phyloP scores from a whole-genome alignment of 768 basidiomycete genomes.

The Candolleomyces aberdarensis region DNA sequence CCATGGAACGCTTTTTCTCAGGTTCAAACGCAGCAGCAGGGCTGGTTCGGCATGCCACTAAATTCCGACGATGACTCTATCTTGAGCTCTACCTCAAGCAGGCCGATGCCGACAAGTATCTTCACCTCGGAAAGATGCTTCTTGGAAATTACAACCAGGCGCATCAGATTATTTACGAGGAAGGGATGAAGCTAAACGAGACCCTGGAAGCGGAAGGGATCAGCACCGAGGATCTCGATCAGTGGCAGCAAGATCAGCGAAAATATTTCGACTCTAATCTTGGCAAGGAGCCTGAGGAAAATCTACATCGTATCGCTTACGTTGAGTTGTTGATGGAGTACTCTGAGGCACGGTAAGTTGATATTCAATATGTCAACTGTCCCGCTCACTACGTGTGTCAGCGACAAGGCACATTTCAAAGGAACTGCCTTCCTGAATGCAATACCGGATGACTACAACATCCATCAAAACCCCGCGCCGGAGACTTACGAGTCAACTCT shows the following conservation, averaged over 20 bases:
- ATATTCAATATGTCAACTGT: no score
- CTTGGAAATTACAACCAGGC: neutral
- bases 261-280: conserved; percentile 22
- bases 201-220: conserved; percentile 1
- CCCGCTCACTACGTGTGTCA: neutral
- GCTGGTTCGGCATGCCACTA: neutral
- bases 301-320: conserved; percentile 26
- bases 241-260: conserved; percentile 19
- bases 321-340: conserved; percentile 23
- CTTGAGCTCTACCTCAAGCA: neutral
- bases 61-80: neutral
- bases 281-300: conserved; percentile 20
- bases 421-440: neutral
- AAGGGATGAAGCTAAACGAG: neutral
- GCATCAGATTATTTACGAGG: conserved; percentile 1
- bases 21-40: neutral
- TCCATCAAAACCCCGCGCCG: neutral
- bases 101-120: neutral
- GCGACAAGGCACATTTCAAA: neutral
- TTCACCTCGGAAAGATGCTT: neutral
- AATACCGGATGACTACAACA: neutral
- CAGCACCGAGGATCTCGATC: conserved; percentile 16
- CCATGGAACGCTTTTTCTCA: conserved; percentile 20
- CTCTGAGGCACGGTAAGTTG: neutral
- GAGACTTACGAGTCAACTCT: neutral